These are phyloP conservation scores for Yamadazyma akitaensis DNA, from an alignment of 805 yeast species.

Conservation along the genomic window DNA sequence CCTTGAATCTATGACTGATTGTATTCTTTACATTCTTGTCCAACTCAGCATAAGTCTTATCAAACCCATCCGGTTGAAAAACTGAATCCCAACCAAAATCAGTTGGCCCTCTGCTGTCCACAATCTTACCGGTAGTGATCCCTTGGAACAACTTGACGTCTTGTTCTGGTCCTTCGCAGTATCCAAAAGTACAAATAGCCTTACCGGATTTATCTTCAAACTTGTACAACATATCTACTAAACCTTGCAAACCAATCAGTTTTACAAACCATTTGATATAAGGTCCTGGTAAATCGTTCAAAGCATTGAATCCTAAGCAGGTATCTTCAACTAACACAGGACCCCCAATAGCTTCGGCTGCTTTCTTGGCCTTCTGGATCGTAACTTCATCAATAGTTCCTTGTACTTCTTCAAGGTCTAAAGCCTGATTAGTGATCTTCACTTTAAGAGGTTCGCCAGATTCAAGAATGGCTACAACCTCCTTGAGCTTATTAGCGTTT, in stretches of 20 bases:
- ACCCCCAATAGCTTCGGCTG: conserved; percentile 60
- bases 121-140: conserved; percentile 75
- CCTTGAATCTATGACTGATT: conserved; percentile 85
- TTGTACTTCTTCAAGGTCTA: conserved; percentile 90
- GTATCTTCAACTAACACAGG: conserved; percentile 97
- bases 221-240: conserved; percentile 73
- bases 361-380: conserved; percentile 70
- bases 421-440: conserved; percentile 53
- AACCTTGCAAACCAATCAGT: conserved; percentile 68
- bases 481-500: conserved; percentile 81
- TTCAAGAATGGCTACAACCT: conserved; percentile 72
- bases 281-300: conserved; percentile 88
- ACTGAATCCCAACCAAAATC: conserved; percentile 94
- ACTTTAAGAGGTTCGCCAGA: conserved; percentile 28
- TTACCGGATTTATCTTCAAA: conserved; percentile 82
- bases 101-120: conserved; percentile 70
- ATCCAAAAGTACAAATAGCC: conserved; percentile 92
- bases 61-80: conserved; percentile 76
- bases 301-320: conserved; percentile 77
- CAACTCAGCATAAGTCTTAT: conserved; percentile 82
- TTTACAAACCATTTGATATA: conserved; percentile 89
- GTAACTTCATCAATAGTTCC: conserved; percentile 84
- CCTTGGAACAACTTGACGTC: conserved; percentile 85
- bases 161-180: conserved; percentile 73
- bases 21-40: conserved; percentile 68